phyloP scores from a whole-genome alignment of 352 stramenopile species.

The Phytophthora sansomeana region DNA sequence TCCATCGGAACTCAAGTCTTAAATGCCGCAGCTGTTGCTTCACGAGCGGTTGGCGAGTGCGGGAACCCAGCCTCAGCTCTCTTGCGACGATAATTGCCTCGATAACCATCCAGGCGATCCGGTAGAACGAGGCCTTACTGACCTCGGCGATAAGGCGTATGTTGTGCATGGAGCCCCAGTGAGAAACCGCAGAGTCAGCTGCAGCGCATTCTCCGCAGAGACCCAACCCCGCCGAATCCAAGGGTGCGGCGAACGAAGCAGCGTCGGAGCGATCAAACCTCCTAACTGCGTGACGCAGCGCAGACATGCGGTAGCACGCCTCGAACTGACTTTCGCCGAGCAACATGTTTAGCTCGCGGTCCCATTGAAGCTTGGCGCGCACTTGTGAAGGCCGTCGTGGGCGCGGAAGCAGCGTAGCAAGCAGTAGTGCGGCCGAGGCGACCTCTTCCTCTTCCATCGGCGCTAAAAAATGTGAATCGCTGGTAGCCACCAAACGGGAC shows the following conservation, averaged over 20 bases:
- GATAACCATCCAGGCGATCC: slow-evolving; percentile 7
- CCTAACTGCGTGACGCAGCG: background rate
- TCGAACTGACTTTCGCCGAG: slow-evolving; percentile 6
- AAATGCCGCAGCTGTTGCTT: slow-evolving; percentile 1
- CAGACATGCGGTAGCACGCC: slow-evolving; percentile 5
- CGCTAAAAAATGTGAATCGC: too few species aligned
- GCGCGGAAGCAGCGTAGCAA: background rate
- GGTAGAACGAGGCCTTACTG: slow-evolving; percentile 11
- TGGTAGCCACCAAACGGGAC: too few species aligned
- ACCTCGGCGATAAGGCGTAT: background rate
- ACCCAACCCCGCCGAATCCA: background rate
- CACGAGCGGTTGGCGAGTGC: background rate
- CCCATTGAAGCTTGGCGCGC: background rate
- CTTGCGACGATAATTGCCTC: background rate
- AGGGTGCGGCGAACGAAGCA: background rate
- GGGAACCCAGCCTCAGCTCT: background rate
- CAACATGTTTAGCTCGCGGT: background rate
- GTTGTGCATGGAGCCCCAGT: slow-evolving; percentile 4
- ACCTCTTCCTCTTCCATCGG: too few species aligned
- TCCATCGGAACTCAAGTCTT: slow-evolving; percentile 1
- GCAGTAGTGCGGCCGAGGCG: too few species aligned
- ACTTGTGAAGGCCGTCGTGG: background rate
- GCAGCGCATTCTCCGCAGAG: background rate
- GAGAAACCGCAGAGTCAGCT: slow-evolving; percentile 4
- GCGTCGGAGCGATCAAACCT: background rate